Evolutionary conservation across 805 yeast genomes (phyloP).

Genomic region (Starmerella floricola): DNA sequence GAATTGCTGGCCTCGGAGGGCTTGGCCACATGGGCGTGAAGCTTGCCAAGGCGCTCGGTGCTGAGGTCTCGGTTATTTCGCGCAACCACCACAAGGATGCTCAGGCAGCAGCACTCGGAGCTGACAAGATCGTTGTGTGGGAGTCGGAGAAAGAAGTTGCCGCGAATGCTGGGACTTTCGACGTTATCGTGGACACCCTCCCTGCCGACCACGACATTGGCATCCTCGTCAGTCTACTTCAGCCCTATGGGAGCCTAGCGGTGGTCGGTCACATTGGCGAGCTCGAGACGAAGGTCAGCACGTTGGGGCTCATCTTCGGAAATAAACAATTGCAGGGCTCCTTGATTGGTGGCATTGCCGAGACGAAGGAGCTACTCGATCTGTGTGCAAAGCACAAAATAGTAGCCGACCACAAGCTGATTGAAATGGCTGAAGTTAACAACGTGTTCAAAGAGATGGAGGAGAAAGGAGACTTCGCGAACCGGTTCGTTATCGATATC

Average conservation of each 20-base stretch:
- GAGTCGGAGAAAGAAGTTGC: constrained; percentile 31
- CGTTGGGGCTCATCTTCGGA: constrained; percentile 38
- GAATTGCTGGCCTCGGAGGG: constrained; percentile 54
- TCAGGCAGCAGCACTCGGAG: constrained; percentile 45
- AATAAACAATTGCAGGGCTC: constrained; percentile 32
- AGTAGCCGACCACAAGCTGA: constrained; percentile 50
- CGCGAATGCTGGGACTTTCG: constrained; percentile 31
- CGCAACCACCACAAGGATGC: constrained; percentile 40
- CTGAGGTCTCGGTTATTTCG: constrained; percentile 47
- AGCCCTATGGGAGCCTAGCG: constrained; percentile 45
- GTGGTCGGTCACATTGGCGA: constrained; percentile 54
- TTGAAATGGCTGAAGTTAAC: constrained; percentile 34
- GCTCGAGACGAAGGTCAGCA: constrained; percentile 35
- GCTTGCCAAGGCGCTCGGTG: constrained; percentile 51
- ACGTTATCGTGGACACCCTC: constrained; percentile 43
- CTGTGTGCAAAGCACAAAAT: constrained; percentile 48
- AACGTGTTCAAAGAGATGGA: constrained; percentile 16
- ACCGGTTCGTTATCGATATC: constrained; percentile 18
- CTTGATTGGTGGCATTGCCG: constrained; percentile 48
- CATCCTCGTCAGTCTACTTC: constrained; percentile 39
- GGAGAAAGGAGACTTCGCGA: constrained; percentile 11
- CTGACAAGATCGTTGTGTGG: constrained; percentile 44
- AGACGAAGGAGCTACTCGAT: constrained; percentile 53
- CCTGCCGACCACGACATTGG: constrained; percentile 39
- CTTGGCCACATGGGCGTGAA: constrained; percentile 53